phyloP scores from a whole-genome alignment of 148 eudicot species.

The Silene uniflora region DNA sequence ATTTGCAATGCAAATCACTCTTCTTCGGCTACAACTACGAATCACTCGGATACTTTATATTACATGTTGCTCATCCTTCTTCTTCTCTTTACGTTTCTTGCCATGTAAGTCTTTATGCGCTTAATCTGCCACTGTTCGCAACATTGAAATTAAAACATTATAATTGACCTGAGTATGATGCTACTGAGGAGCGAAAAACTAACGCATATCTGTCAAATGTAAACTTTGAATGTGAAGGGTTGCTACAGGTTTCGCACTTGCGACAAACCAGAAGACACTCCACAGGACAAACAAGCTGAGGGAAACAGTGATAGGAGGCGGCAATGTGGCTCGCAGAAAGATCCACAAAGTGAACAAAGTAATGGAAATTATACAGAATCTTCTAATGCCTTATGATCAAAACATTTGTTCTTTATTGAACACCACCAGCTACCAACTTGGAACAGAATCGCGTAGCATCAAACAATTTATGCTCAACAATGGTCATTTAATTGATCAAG shows the following conservation, averaged over 20 bases:
- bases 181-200: no score
- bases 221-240: constrained; percentile 33
- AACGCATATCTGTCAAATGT: no score
- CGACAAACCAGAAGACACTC: constrained; percentile 35
- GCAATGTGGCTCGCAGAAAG: constrained; percentile 37
- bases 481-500: constrained; percentile 36
- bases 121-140: no score
- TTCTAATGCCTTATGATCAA: constrained; percentile 52
- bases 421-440: constrained; percentile 40
- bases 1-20: constrained; percentile 14
- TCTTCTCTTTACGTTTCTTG: constrained; percentile 44
- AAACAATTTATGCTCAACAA: constrained; percentile 34
- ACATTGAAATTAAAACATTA: no score
- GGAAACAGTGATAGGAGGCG: constrained; percentile 47
- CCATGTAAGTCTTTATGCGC: constrained; percentile 41
- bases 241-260: constrained; percentile 42
- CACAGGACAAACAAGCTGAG: constrained; percentile 40
- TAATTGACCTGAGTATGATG: no score
- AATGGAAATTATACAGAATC: constrained; percentile 38
- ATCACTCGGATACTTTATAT: constrained; percentile 34
- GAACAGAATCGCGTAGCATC: constrained; percentile 40
- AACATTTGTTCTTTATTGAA: constrained; percentile 38
- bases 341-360: constrained; percentile 41
- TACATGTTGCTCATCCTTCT: constrained; percentile 36
- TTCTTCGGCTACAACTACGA: constrained; percentile 13